Evolutionary conservation across 345 rosid species (phyloP).

Genomic region (Arabidopsis suecica): DNA sequence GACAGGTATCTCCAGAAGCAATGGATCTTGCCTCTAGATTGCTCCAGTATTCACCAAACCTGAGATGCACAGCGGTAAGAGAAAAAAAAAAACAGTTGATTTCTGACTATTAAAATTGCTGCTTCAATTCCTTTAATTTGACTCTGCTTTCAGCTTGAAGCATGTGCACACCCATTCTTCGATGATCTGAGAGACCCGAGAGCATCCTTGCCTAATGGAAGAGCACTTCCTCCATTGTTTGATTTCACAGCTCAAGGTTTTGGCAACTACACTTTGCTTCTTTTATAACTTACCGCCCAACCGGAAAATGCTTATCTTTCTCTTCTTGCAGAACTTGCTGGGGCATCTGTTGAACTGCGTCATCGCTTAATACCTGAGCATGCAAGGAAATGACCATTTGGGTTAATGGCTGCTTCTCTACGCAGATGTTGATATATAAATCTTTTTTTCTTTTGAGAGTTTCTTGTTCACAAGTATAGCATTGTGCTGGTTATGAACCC

Average conservation of each 20-base stretch:
- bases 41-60: slow-evolving; percentile 86
- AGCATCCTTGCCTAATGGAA: slow-evolving; percentile 85
- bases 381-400: slow-evolving; percentile 49
- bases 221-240: slow-evolving; percentile 82
- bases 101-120: slow-evolving; percentile 15
- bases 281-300: not conserved
- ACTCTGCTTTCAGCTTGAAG: slow-evolving; percentile 79
- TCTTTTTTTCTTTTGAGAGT: slow-evolving; percentile 16
- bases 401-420: slow-evolving; percentile 16
- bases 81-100: not conserved
- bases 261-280: not conserved
- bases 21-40: slow-evolving; percentile 87
- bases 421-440: slow-evolving; percentile 25
- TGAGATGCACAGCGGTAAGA: slow-evolving; percentile 84
- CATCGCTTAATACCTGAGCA: slow-evolving; percentile 82
- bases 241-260: slow-evolving; percentile 98
- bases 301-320: slow-evolving; percentile 9
- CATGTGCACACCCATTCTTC: slow-evolving; percentile 97
- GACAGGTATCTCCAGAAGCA: slow-evolving; percentile 75
- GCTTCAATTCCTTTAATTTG: not conserved
- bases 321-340: slow-evolving; percentile 70
- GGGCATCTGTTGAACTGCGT: slow-evolving; percentile 70
- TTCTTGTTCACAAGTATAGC: slow-evolving; percentile 35
- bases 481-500: slow-evolving; percentile 39
- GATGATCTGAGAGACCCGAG: slow-evolving; percentile 84